Percentiles rank a stretch among this genome's conserved stretches.
Conservation (phyloP, 306 rosid species). For the Dryas octopetala region DNA sequence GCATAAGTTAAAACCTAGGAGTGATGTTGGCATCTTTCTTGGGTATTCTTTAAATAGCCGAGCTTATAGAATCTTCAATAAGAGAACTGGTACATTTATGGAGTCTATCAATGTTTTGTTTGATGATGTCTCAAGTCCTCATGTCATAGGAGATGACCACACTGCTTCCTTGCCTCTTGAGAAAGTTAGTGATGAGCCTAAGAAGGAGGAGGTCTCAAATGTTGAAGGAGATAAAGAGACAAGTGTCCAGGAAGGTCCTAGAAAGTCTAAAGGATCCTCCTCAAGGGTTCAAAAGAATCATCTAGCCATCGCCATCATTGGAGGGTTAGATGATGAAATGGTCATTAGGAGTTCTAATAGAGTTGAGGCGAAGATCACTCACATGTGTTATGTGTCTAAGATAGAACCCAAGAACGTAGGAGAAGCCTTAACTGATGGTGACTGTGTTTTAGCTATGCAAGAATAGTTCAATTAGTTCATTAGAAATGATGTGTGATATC, state of each 20-base stretch:
- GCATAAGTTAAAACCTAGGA: neutral
- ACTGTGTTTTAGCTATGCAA: neutral
- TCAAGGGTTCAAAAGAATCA: too few relatives aligned
- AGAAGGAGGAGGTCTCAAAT: too few relatives aligned
- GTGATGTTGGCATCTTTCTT: slow-evolving; percentile 7
- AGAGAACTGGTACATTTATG: neutral
- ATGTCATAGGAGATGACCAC: too few relatives aligned
- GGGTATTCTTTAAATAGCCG: neutral
- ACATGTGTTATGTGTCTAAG: neutral
- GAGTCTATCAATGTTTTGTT: neutral
- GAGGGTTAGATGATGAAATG: too few relatives aligned
- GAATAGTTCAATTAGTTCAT: neutral
- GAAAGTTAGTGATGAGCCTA: too few relatives aligned
- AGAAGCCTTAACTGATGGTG: neutral
- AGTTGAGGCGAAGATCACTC: too few relatives aligned
- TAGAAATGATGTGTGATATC: neutral
- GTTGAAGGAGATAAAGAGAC: too few relatives aligned
- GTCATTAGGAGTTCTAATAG: too few relatives aligned
- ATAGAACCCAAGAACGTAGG: neutral
- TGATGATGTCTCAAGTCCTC: too few relatives aligned
- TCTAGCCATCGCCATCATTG: neutral
- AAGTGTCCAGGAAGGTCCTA: too few relatives aligned
- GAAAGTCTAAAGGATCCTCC: too few relatives aligned
- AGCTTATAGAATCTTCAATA: neutral
- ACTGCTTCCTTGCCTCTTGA: too few relatives aligned